Evolutionary conservation across 805 yeast genomes (phyloP), one percentile per base, ranked within the genome.

Genomic region (Starmerella sirachaensis): DNA sequence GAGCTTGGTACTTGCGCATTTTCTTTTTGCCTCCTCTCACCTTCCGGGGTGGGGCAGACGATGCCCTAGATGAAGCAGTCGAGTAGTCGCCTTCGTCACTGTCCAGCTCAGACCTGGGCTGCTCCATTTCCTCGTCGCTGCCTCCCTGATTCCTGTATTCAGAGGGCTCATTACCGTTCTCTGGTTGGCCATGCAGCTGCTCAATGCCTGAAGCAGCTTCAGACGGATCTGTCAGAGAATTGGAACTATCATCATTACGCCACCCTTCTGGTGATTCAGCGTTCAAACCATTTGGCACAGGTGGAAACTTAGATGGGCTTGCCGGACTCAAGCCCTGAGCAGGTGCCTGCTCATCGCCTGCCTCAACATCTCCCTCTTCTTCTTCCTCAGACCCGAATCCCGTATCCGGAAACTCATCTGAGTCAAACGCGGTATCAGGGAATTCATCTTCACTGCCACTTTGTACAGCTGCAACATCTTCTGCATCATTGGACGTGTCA

Each of bases 11-110:
- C 53, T 86, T 88, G 43, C 71, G 67, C 28, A 78, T 78, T 39
- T 84, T 80, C 27, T 80, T 78, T 53, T 78, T 83, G 59, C 80
- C 84, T 33, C 97, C 96, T 51, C 96, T 72, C 6, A 77, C 75
- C 26, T 63, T 20, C 23, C 37, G 36, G 10, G 43, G 41, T 2
- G 32, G 28, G n/a, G 7, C 13, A 3, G 35, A 6, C 5, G 18
- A 8, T 4, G 24, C 29, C 11, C 10, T 11, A 16, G 32, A 25
- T n/a, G 26, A n/a, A 26, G 17, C 36, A 6, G 18, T 28, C 12
- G 12, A 16, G 30, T 9, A 12, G n/a, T 10, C n/a, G 18, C 30
- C 10, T 9, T 10, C n/a, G 18, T n/a, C 30, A 28, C 30, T 8
- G 12, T 28, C 12, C n/a, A n/a, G n/a, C n/a, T n/a, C n/a, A n/a